Base-by-base conservation (phyloP, 2,329 filamentous ascomycete species). In the Penicillium carneum region DNA sequence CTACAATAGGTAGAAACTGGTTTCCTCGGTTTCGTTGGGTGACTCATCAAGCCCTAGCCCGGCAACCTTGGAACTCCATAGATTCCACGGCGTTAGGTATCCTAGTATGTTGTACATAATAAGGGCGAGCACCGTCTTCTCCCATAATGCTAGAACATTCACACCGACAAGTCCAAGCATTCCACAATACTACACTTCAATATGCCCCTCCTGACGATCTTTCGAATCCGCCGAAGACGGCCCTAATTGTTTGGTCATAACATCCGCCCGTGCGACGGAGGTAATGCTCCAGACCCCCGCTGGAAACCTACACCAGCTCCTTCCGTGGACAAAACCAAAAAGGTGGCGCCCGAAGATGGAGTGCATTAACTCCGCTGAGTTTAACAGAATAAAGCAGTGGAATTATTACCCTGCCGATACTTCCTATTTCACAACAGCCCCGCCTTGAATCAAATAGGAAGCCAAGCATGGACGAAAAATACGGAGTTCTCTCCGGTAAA, bases 81-180 rank as follows among this genome's bases (percentile, higher is more conserved):
- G 60, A 50, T 54, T 57, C 53, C 50, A 56, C 62, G 26, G 49
- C 61, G 54, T 51, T 34, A 23, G 29, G 1, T 29, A 29, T 23
- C 29, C 6, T 31, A 31, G 6, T 14, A 38, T 23, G 20, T 0
- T 23, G 16, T 12, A 36, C 34, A 31, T 14, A 34, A 34, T 23
- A 16, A 39, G 56, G 39, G 48, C 43, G 20, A 49, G 9, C 43
- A 46, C 54, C 36, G 23, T 41, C 31, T 23, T 29, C 10, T 38
- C 36, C 20, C 50, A 36, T 53, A 36, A 39, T 48, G 34, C 33
- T 50, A 26, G 45, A 38, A 42, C 10, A 48, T 43, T 11, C 14
- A 60, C 57, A 60, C 57, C 57, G 51, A 60, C 51, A 49, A 48
- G 36, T 56, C 51, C 57, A 43, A 48, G 45, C 57, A 60, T 60